phyloP scores from a whole-genome alignment of 257 asterid genomes.

The Solanum corneliomulleri region DNA sequence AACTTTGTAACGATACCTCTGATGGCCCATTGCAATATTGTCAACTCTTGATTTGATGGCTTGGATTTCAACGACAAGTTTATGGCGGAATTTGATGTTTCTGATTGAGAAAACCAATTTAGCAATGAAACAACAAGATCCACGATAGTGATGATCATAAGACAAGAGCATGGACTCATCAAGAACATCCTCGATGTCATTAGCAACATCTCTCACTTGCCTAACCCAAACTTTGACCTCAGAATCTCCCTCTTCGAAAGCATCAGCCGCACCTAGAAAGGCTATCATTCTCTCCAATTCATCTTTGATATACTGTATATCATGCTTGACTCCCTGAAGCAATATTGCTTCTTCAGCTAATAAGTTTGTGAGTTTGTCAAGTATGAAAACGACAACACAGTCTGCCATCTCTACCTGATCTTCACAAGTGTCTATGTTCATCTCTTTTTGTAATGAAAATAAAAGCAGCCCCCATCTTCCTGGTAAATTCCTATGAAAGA shows the following conservation, averaged over 20 bases:
- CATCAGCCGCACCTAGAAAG: constrained; percentile 3
- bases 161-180: constrained; percentile 8
- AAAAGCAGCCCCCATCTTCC: background rate
- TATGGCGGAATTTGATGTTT: constrained; percentile 1
- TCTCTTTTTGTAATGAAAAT: background rate
- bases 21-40: constrained; percentile 1
- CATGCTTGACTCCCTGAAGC: background rate
- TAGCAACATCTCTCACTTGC: constrained; percentile 3
- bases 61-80: constrained; percentile 10
- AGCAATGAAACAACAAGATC: background rate
- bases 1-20: constrained; percentile 1
- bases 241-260: background rate
- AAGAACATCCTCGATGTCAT: constrained; percentile 3
- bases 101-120: background rate
- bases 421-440: background rate
- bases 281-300: background rate
- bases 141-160: background rate
- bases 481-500: background rate
- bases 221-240: background rate
- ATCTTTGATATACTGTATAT: background rate
- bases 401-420: background rate
- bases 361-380: background rate
- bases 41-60: background rate
- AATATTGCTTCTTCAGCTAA: background rate
- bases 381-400: background rate